Evolutionary conservation across 768 basidiomycete species (phyloP).

Genomic region (Boletales sp.): DNA sequence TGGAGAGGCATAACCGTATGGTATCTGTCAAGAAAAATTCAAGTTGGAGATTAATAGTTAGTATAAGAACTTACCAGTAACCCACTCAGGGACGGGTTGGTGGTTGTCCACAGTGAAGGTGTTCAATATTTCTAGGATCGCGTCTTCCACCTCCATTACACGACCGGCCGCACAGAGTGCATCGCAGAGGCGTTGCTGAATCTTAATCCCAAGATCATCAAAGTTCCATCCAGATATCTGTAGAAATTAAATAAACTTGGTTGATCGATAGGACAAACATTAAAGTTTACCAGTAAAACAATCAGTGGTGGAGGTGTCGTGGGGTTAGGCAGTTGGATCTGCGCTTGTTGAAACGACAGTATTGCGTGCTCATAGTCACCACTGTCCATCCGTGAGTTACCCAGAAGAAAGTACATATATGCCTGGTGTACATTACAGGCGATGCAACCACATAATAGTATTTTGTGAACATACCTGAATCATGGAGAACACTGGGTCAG

Average conservation of each 20-base stretch:
- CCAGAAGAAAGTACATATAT: conserved; percentile 7
- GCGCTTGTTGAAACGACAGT: background rate
- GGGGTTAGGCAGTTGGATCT: background rate
- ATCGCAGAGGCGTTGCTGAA: conserved; percentile 3
- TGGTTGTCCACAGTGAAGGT: background rate
- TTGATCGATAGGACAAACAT: background rate
- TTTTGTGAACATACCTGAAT: background rate
- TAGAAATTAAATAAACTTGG: too few species aligned
- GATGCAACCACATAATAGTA: too few species aligned
- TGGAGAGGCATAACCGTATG: background rate
- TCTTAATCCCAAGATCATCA: background rate
- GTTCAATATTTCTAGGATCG: background rate
- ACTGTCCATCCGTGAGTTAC: background rate
- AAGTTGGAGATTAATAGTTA: too few species aligned
- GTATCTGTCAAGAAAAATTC: background rate
- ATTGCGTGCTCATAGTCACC: background rate
- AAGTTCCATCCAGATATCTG: too few species aligned
- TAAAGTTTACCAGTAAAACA: conserved; percentile 1
- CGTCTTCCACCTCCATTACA: too few species aligned
- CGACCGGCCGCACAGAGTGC: background rate
- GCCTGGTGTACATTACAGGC: background rate
- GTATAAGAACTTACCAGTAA: background rate
- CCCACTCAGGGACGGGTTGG: background rate
- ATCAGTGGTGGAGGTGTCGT: background rate
- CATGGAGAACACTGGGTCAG: background rate